These are phyloP conservation scores for Sarocladium brachiariae DNA, from an alignment of 2,329 filamentous ascomycete genomes.

Conservation along the genomic window DNA sequence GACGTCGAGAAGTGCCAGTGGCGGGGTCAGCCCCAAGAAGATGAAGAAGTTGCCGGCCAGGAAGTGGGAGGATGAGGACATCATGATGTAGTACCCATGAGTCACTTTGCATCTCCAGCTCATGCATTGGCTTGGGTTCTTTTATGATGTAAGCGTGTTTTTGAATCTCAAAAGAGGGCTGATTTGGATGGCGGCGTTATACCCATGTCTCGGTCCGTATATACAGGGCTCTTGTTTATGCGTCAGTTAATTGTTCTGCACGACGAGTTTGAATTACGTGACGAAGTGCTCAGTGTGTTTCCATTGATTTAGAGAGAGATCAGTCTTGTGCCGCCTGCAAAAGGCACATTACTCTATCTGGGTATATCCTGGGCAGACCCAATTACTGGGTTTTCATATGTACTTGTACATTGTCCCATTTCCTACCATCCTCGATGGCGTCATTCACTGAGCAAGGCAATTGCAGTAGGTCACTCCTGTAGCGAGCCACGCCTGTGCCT, in stretches of 20 bases:
- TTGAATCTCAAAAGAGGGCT: background rate
- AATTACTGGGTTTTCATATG: no score
- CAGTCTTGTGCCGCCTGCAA: no score
- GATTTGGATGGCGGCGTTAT: slow-evolving; percentile 9
- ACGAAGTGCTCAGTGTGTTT: no score
- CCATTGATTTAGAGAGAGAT: no score
- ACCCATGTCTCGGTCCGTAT: slow-evolving; percentile 3
- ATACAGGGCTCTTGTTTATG: background rate
- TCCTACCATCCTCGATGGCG: no score
- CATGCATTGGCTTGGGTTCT: background rate
- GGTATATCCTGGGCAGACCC: no score
- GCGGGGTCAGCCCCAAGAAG: slow-evolving; percentile 44
- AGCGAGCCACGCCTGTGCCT: background rate
- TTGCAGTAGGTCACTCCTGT: no score
- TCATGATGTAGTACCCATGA: slow-evolving; percentile 18
- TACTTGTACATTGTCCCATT: no score
- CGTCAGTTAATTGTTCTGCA: no score
- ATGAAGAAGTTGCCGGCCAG: slow-evolving; percentile 40
- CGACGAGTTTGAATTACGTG: no score
- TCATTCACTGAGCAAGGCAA: no score
- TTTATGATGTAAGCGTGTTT: slow-evolving; percentile 2
- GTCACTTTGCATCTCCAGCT: background rate
- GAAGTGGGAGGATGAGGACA: slow-evolving; percentile 43
- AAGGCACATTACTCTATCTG: no score
- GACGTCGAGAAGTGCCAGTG: slow-evolving; percentile 16